A percentile compares a stretch with the other conserved stretches of the same genome.
phyloP scores from a whole-genome alignment of 2,329 filamentous ascomycete species.

The Lecanoromycetidae sp. region DNA sequence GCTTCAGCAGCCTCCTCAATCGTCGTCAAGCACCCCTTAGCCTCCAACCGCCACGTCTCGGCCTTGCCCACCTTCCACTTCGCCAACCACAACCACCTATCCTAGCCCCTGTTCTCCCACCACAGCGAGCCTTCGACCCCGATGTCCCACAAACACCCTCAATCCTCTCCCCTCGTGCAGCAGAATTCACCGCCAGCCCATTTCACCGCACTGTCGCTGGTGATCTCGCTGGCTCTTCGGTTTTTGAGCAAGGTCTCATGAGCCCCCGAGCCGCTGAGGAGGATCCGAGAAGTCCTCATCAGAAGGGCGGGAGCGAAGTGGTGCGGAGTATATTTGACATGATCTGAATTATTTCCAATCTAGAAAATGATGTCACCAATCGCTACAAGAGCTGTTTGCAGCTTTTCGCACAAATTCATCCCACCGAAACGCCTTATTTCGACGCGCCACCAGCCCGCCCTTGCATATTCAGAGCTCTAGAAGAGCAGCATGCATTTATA shows the following conservation, averaged over 20 bases:
- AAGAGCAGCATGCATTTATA: too few relatives aligned
- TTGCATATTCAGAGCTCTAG: too few relatives aligned
- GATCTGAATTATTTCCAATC: constrained; percentile 28
- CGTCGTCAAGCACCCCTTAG: constrained; percentile 10
- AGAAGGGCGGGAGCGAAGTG: constrained; percentile 38
- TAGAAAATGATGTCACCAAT: background rate
- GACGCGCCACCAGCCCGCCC: too few relatives aligned
- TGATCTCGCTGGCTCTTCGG: constrained; percentile 23
- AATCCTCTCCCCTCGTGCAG: constrained; percentile 35
- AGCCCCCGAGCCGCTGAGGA: constrained; percentile 20
- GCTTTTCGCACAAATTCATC: too few relatives aligned
- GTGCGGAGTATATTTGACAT: constrained; percentile 41
- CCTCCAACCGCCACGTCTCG: too few relatives aligned
- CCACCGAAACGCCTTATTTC: too few relatives aligned
- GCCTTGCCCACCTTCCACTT: too few relatives aligned
- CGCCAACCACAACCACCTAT: constrained; percentile 5
- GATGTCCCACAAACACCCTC: constrained; percentile 26
- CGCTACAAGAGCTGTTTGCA: too few relatives aligned
- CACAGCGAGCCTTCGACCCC: constrained; percentile 8
- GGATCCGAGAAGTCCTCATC: constrained; percentile 39
- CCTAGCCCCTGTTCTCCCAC: background rate
- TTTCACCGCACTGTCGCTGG: constrained; percentile 27
- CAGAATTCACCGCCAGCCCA: constrained; percentile 31
- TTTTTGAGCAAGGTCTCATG: constrained; percentile 17
- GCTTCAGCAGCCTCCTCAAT: constrained; percentile 14